Conservation (phyloP, 1,284 basidiomycete species). For the Irpex sp. region DNA sequence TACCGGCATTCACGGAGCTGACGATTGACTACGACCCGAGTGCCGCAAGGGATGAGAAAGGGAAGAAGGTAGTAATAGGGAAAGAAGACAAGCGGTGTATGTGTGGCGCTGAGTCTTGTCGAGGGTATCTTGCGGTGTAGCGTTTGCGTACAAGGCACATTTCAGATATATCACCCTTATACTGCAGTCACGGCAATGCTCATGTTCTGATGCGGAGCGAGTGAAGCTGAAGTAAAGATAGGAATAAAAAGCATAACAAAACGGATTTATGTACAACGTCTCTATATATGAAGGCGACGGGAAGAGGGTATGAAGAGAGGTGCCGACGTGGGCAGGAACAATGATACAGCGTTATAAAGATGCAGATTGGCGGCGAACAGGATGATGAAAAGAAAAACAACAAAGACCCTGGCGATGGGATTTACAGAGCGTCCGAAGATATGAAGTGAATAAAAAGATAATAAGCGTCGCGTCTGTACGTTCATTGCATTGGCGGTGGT, state of each 20-base stretch:
- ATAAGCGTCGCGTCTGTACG: background rate
- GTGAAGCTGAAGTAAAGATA: no score
- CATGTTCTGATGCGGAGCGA: no score
- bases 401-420: background rate
- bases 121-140: conserved; percentile 24
- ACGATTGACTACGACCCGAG: conserved; percentile 62
- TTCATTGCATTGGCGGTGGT: no score
- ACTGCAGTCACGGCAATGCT: no score
- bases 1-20: conserved; percentile 50
- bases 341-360: background rate
- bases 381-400: background rate
- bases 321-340: background rate
- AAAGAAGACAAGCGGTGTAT: conserved; percentile 17
- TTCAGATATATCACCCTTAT: no score
- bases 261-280: no score
- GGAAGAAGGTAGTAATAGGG: conserved; percentile 18
- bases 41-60: conserved; percentile 20
- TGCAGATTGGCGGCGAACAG: background rate
- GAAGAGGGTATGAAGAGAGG: no score
- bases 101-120: conserved; percentile 20
- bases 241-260: no score
- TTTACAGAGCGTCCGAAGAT: background rate
- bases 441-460: background rate
- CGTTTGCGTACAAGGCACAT: background rate
- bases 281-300: no score